Evolutionary conservation across 352 stramenopile genomes (phyloP), one percentile per base, ranked within the genome.

Genomic region (Phytophthora ohioensis): DNA sequence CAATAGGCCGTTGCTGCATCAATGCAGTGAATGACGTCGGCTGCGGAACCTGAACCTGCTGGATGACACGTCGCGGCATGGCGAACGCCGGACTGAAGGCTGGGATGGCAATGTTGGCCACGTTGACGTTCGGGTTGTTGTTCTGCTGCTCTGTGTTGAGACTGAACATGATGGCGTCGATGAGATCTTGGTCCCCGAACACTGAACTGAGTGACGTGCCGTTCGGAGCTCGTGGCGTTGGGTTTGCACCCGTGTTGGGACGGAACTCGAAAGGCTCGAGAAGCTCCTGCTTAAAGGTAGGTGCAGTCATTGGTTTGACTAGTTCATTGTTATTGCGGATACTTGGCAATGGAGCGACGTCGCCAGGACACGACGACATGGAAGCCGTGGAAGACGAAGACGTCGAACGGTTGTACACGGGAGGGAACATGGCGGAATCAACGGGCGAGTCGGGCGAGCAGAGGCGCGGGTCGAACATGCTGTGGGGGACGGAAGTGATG

Each of bases 111-210:
- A 69, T 38, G 48, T 46, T 60, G 31, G 12, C 35, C 13, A 17
- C 27, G 36, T 46, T 45, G 43, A 3, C 43, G 38, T 38, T 63
- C 31, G 43, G 8, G 30, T 54, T 27, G 27, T 4, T 31, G 43
- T 32, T 55, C 34, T 60, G 47, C 13, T 75, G 72, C 63, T 94
- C 84, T 30, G 76, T 64, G 52, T 82, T 87, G 56, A 94, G 80
- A 41, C 87, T 92, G 53, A 64, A 81, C 81, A 94, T 91, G 73
- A 94, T 92, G 56, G 87, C 83, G 73, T 94, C 85, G 31, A 92
- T 81, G 39, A 94, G 80, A 35, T 91, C 87, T 57, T 87, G 79
- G 64, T 94, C 87, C 30, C 82, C 84, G 59, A 94, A 94, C 49
- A 94, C 83, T 30, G 84, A 92, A 69, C 73, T 88, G 68, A 92